Evolutionary conservation across 2,329 filamentous ascomycete species (phyloP), one percentile per base, ranked within the genome.

Genomic region (Ceratocystis variospora): DNA sequence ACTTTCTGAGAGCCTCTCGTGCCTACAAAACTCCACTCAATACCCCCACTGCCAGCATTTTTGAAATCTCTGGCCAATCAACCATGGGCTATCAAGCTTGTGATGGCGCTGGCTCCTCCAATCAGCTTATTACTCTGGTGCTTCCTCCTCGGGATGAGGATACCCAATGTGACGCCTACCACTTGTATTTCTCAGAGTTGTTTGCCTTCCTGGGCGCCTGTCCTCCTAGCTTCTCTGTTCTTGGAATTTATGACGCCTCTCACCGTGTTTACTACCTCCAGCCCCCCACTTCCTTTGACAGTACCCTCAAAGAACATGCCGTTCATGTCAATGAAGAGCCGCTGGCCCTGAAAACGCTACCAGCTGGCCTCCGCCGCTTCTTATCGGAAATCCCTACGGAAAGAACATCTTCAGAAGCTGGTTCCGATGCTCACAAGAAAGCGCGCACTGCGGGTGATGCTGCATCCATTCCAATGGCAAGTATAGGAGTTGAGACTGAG

Each of bases 251-350:
- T 41, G 67, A 68, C 33, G 67, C 67, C 22, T 66, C 64, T 31
- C 67, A 57, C 41, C 67, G 61, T 19, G 64, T 68, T 2, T 68
- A 68, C 61, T 68, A 68, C 41, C 64, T 68, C 12, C 67, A 68
- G 17, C 67, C 64, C 31, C 67, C 67, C 6, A 68, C 66, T 22
- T 62, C 66, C 22, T 66, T 68, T 59, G 66, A 68, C 17, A 50
- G 62, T 2, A 45, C 44, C 7, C 37, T 66, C 17, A 64, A 61
- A 46, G 41, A 67, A 19, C 50, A 64, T 3, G 25, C 57, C 10
- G n/a, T 61, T 19, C 44, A 62, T 5, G 15, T 37, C 19, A 46
- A 64, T 31, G 53, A 64, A 15, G 33, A 53, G 7, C 28, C 61
- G 3, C 5, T 66, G 10, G 57, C 61, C 15, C 17, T 63, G 25